These are phyloP conservation scores for Botryobasidium botryosum DNA, from an alignment of 768 basidiomycete genomes.

Conservation along the genomic window DNA sequence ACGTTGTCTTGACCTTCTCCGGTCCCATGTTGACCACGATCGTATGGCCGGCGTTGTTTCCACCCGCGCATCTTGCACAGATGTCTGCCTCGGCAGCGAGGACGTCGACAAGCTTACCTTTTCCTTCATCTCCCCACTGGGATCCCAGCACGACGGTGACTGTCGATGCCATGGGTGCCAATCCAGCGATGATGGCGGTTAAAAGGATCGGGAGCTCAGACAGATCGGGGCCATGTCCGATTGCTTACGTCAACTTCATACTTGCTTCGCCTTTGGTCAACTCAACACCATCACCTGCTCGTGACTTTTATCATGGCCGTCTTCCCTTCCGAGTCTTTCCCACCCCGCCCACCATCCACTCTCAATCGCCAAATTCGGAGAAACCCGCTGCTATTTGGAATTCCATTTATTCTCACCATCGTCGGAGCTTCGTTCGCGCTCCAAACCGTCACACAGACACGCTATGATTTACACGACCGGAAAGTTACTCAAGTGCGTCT, in stretches of 20 bases:
- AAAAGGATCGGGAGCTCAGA: too few relatives aligned
- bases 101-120: constrained; percentile 95
- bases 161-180: too few relatives aligned
- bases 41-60: constrained; percentile 98
- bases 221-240: too few relatives aligned
- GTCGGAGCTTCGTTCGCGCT: constrained; percentile 78
- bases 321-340: constrained; percentile 16
- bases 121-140: constrained; percentile 90
- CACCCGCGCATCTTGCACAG: constrained; percentile 93
- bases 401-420: constrained; percentile 74
- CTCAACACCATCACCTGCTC: too few relatives aligned
- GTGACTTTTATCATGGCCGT: too few relatives aligned
- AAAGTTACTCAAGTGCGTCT: constrained; percentile 45
- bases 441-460: constrained; percentile 67
- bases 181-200: too few relatives aligned
- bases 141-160: constrained; percentile 68
- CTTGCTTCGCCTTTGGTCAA: too few relatives aligned
- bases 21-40: constrained; percentile 68
- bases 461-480: constrained; percentile 77
- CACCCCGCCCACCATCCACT: constrained; percentile 5
- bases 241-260: too few relatives aligned
- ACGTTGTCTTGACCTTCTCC: constrained; percentile 59
- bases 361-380: constrained; percentile 16
- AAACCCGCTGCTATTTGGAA: constrained; percentile 59
- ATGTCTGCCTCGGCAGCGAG: constrained; percentile 77